A percentile compares a stretch with the other conserved stretches of the same genome.
Evolutionary conservation across 345 rosid genomes (phyloP).

Genomic region (Dovyalis caffra): DNA sequence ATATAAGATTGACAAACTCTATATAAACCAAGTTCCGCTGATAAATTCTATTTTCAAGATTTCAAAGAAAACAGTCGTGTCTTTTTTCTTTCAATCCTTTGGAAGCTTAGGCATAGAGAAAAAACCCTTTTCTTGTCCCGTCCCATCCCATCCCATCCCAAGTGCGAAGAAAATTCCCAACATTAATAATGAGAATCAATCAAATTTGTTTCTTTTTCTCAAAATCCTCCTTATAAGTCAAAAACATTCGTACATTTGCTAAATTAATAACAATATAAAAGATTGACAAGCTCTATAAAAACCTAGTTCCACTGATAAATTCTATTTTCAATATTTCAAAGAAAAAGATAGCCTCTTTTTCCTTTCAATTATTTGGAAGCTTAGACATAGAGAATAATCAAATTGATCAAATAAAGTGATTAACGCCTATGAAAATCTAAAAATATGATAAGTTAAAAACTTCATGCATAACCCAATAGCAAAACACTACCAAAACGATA

Average conservation of each 20-base stretch:
- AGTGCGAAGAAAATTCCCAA: no score
- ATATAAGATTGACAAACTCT: background rate
- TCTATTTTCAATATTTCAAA: background rate
- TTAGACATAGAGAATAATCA: background rate
- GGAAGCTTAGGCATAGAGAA: background rate
- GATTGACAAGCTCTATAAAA: background rate
- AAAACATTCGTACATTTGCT: background rate
- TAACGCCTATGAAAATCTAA: no score
- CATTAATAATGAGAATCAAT: background rate
- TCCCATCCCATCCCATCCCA: no score
- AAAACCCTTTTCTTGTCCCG: background rate
- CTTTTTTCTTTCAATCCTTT: background rate
- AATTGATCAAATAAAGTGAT: background rate
- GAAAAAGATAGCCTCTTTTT: background rate
- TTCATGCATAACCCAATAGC: conserved; percentile 3
- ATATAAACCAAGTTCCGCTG: background rate
- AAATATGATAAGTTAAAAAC: no score
- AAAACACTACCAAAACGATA: background rate
- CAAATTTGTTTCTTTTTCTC: background rate
- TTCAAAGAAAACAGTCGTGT: background rate
- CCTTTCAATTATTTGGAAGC: background rate
- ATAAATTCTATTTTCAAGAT: background rate
- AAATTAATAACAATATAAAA: background rate
- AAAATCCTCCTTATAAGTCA: background rate
- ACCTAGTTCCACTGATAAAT: background rate